A percentile compares a stretch with the other conserved stretches of the same genome.
Conservation (phyloP, 805 yeast species). For the Ogataea siamensis region DNA sequence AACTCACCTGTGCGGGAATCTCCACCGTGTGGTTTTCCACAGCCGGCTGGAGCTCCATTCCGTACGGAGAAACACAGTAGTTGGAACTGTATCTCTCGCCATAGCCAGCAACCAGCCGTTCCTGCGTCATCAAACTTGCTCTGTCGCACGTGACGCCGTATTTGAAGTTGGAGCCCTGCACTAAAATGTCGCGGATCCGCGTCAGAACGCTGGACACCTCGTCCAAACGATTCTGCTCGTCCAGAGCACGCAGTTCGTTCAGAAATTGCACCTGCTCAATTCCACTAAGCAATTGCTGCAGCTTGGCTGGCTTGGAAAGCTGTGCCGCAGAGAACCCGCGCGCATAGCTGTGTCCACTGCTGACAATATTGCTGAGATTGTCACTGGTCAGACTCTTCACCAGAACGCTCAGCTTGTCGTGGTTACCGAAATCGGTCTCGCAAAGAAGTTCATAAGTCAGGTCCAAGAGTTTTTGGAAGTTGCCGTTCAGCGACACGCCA, state of each 20-base stretch:
- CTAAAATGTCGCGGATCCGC: conserved; percentile 46
- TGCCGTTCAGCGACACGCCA: conserved; percentile 70
- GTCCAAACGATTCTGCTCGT: conserved; percentile 45
- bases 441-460: conserved; percentile 68
- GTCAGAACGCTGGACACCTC: conserved; percentile 66
- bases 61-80: conserved; percentile 16
- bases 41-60: not conserved
- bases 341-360: conserved; percentile 86
- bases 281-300: conserved; percentile 70
- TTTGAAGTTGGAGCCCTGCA: conserved; percentile 42
- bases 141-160: conserved; percentile 61
- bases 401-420: conserved; percentile 68
- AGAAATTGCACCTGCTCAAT: conserved; percentile 73
- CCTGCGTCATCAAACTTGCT: conserved; percentile 38
- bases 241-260: conserved; percentile 53
- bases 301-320: conserved; percentile 55
- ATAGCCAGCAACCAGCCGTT: conserved; percentile 36
- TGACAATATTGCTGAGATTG: conserved; percentile 75
- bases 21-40: conserved; percentile 48
- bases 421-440: conserved; percentile 63
- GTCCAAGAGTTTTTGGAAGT: conserved; percentile 56
- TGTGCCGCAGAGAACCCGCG: conserved; percentile 62
- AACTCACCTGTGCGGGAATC: conserved; percentile 87
- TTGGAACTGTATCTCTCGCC: conserved; percentile 11
- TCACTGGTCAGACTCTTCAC: conserved; percentile 74